Percentiles rank a stretch among this genome's conserved stretches.
phyloP scores from a whole-genome alignment of 768 basidiomycete species.

The Hygrocybe punicea region DNA sequence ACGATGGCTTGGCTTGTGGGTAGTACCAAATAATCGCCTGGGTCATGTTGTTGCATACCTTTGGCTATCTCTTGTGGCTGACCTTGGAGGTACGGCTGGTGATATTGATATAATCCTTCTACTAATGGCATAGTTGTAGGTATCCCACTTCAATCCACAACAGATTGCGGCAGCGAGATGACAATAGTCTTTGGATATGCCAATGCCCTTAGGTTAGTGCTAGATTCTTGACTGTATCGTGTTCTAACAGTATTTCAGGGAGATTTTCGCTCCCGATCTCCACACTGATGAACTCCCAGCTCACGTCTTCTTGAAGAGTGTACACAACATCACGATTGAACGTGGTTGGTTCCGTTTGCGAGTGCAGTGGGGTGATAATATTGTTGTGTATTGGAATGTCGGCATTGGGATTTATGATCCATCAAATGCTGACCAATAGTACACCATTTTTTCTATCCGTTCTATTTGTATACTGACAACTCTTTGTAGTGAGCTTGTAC shows the following conservation, averaged over 20 bases:
- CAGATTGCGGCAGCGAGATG: conserved; percentile 33
- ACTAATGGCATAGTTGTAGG: conserved; percentile 15
- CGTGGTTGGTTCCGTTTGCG: conserved; percentile 27
- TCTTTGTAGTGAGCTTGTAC: conserved; percentile 21
- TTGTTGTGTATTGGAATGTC: conserved; percentile 19
- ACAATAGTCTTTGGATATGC: conserved; percentile 24
- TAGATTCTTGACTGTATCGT: neutral
- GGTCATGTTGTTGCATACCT: conserved; percentile 25
- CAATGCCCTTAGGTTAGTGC: conserved; percentile 25
- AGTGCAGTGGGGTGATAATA: conserved; percentile 30
- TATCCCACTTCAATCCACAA: conserved; percentile 32
- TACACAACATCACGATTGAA: conserved; percentile 32
- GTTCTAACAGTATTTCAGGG: conserved; percentile 13
- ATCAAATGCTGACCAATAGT: conserved; percentile 9
- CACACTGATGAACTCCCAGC: conserved; percentile 12
- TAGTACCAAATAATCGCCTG: conserved; percentile 31
- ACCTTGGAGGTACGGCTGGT: conserved; percentile 17
- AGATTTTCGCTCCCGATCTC: conserved; percentile 18
- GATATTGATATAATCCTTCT: neutral
- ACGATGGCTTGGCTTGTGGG: conserved; percentile 30
- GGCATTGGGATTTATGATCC: conserved; percentile 22
- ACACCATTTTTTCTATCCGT: too few relatives aligned
- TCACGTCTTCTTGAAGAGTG: conserved; percentile 9
- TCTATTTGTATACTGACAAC: neutral
- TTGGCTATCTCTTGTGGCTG: conserved; percentile 22